A percentile compares a stretch with the other conserved stretches of the same genome.
These are phyloP conservation scores for Pezicula carpinea DNA, from an alignment of 2,329 filamentous ascomycete genomes.

Conservation along the genomic window DNA sequence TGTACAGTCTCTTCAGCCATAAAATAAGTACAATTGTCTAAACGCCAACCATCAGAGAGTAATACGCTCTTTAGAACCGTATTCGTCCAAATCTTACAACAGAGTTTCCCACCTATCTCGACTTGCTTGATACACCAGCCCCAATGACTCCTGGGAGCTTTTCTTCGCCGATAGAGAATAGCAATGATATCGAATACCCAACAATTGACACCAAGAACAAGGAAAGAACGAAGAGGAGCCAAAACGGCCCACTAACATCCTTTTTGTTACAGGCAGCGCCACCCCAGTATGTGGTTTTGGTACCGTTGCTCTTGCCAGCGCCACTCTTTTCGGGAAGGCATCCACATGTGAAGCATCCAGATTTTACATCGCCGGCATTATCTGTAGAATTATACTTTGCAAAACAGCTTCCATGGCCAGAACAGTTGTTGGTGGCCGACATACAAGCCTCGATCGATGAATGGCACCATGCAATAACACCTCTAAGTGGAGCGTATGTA, in stretches of 20 bases:
- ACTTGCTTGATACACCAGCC: conserved; percentile 79
- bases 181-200: conserved; percentile 66
- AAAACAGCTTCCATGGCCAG: conserved; percentile 72
- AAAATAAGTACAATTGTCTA: conserved; percentile 19
- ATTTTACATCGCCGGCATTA: conserved; percentile 34
- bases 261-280: conserved; percentile 86
- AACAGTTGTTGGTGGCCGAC: conserved; percentile 71
- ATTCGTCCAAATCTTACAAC: conserved; percentile 19
- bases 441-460: conserved; percentile 62
- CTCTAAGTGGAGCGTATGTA: conserved; percentile 13
- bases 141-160: conserved; percentile 91
- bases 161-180: conserved; percentile 81
- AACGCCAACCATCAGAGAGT: conserved; percentile 18
- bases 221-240: conserved; percentile 74
- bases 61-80: neutral
- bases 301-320: conserved; percentile 41
- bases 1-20: conserved; percentile 15
- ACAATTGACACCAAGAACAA: conserved; percentile 65
- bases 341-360: conserved; percentile 71
- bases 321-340: conserved; percentile 58
- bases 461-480: conserved; percentile 67
- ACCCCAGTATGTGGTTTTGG: conserved; percentile 68
- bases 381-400: conserved; percentile 52
- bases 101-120: conserved; percentile 17
- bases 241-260: conserved; percentile 85